Percentiles rank a stretch among this genome's conserved stretches.
Evolutionary conservation across 208 protist genomes (phyloP).

Genomic region (Leptomonas seymouri): DNA sequence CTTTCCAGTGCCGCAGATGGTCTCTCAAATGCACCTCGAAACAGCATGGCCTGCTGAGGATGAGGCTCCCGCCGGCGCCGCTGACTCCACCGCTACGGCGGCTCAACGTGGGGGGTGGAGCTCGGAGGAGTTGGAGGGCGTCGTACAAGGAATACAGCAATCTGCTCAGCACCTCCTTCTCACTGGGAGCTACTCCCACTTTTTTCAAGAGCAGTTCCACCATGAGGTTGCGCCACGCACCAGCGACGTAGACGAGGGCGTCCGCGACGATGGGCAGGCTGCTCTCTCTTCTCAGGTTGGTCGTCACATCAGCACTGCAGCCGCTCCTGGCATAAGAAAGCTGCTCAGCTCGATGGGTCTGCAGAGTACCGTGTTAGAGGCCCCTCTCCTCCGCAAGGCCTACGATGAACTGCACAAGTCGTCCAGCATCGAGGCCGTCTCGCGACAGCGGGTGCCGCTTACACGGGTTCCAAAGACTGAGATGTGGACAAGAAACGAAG

Average conservation of each 20-base stretch:
- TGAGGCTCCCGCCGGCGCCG: conserved; percentile 2
- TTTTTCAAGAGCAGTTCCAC: conserved; percentile 55
- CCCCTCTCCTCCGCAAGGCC: conserved; percentile 1
- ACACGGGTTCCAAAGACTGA: conserved; percentile 31
- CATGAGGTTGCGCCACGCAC: conserved; percentile 19
- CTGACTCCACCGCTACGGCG: neutral
- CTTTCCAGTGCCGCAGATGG: conserved; percentile 43
- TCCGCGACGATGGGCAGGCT: neutral
- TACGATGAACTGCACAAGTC: neutral
- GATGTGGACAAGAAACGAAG: conserved; percentile 11
- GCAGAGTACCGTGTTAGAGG: conserved; percentile 13
- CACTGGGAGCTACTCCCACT: conserved; percentile 32
- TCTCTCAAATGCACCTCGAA: conserved; percentile 34
- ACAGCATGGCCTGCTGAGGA: conserved; percentile 14
- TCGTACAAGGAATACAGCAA: conserved; percentile 39
- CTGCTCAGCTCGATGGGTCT: conserved; percentile 13
- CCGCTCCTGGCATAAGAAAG: conserved; percentile 6
- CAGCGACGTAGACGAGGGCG: neutral
- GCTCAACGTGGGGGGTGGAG: conserved; percentile 7
- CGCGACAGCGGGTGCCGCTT: conserved; percentile 26
- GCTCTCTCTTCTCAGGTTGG: neutral
- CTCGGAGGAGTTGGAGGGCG: conserved; percentile 14
- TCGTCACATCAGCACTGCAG: neutral
- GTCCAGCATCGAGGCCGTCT: neutral
- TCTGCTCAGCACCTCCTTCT: conserved; percentile 39